These are phyloP conservation scores for Penicillium goetzii DNA, from an alignment of 495 filamentous ascomycete species.

Conservation along the genomic window DNA sequence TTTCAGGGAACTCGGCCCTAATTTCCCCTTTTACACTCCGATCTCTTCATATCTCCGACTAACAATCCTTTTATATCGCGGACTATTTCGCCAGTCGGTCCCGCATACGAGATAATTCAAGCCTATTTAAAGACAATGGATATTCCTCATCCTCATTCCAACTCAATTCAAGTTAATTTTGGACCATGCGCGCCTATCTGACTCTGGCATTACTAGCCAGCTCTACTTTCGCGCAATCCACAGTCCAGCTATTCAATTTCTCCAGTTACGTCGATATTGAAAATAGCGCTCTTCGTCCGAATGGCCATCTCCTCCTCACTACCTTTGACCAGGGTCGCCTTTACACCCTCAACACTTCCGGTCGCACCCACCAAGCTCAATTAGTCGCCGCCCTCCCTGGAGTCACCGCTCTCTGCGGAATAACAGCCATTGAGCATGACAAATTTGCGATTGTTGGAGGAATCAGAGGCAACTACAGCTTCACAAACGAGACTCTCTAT, in stretches of 20 bases:
- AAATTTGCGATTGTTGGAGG: conserved; percentile 44
- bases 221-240: conserved; percentile 11
- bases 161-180: neutral
- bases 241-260: conserved; percentile 30
- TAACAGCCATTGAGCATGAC: conserved; percentile 43
- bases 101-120: neutral
- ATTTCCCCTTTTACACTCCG: neutral
- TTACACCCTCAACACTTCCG: conserved; percentile 32
- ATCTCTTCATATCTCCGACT: conserved; percentile 10
- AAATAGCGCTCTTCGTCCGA: conserved; percentile 50
- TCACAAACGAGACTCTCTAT: conserved; percentile 33
- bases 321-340: conserved; percentile 34
- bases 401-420: conserved; percentile 38
- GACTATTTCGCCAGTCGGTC: neutral
- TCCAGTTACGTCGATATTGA: conserved; percentile 38
- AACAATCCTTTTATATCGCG: neutral
- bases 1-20: neutral
- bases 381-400: conserved; percentile 45
- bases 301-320: conserved; percentile 50
- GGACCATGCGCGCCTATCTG: neutral
- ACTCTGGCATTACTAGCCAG: conserved; percentile 4
- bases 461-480: conserved; percentile 35
- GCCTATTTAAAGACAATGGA: neutral
- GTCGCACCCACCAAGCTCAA: conserved; percentile 29
- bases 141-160: neutral